These are phyloP conservation scores for Microbotryomycetes sp. DNA, from an alignment of 1,284 basidiomycete genomes.

Conservation along the genomic window DNA sequence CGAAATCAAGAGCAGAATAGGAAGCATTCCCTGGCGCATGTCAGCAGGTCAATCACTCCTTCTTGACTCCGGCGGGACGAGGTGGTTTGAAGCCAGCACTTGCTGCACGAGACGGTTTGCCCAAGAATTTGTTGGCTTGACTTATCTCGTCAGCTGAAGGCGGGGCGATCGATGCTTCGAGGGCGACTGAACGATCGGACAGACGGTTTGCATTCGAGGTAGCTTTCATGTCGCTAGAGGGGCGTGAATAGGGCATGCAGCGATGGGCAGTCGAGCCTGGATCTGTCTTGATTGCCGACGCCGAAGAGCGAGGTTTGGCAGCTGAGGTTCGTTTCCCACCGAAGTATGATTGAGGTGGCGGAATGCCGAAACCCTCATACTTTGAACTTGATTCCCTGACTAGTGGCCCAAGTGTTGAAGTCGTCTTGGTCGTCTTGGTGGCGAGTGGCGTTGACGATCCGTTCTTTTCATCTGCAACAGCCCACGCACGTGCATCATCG, in stretches of 20 bases:
- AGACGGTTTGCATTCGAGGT: background rate
- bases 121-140: background rate
- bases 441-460: background rate
- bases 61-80: background rate
- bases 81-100: background rate
- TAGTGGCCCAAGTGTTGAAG: background rate
- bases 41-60: background rate
- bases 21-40: too few relatives aligned
- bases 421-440: background rate
- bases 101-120: background rate
- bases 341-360: background rate
- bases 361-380: background rate
- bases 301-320: background rate
- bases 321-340: background rate
- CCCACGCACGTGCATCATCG: background rate
- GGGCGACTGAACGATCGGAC: background rate
- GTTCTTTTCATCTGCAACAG: background rate
- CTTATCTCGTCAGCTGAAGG: background rate
- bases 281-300: background rate
- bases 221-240: too few relatives aligned
- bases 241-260: background rate
- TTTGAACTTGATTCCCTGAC: background rate
- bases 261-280: background rate
- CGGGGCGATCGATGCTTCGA: background rate
- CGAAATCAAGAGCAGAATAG: background rate